Base-by-base conservation (phyloP, 306 rosid species). In the Senna tora region DNA sequence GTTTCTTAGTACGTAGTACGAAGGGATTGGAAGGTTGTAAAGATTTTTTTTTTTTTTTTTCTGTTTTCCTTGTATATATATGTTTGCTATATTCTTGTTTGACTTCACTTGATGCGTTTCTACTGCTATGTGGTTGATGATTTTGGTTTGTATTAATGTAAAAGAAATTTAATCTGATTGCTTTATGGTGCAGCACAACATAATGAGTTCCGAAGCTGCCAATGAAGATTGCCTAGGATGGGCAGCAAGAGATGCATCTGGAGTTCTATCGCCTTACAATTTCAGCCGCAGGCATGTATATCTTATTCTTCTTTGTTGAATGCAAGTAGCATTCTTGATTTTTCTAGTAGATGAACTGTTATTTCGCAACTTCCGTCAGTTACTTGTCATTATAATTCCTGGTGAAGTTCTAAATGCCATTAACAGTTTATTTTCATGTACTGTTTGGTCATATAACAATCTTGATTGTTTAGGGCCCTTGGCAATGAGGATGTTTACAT, bases 161-260 rank as follows among this genome's bases (percentile, higher is more conserved):
- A 56, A 41, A 15, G 64, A 63, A 74, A 58, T 39, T 10, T 72
- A 55, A 8, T 13, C 33, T 62, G 49, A 51, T 81, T 66, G 15
- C 11, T 4, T 75, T 57, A 9, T 64, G 63, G 16, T 50, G 39
- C 8, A 64, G 52, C 25, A 57, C 75, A 13, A 66, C 58, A 59
- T 50, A 30, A 88, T 86, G 97, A 80, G 78, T 80, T 90, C 87
- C 4, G 42, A 45, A 25, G 65, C 66, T 30, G 76, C 43, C 14
- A 69, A 33, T 16, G 89, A 72, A 61, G 84, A 85, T 28, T 91
- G 97, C 79, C 75, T 87, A 16, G 96, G 84, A 71, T 91, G 90
- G 90, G 97, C 97, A 30, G 97, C 96, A 67, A 85, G 84, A 74
- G 97, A 88, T 79, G 73, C 83, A 4, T 85, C 96, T 60, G 97